phyloP scores from a whole-genome alignment of 192 early-diverging fungal species.

The Glomus cerebriforme region DNA sequence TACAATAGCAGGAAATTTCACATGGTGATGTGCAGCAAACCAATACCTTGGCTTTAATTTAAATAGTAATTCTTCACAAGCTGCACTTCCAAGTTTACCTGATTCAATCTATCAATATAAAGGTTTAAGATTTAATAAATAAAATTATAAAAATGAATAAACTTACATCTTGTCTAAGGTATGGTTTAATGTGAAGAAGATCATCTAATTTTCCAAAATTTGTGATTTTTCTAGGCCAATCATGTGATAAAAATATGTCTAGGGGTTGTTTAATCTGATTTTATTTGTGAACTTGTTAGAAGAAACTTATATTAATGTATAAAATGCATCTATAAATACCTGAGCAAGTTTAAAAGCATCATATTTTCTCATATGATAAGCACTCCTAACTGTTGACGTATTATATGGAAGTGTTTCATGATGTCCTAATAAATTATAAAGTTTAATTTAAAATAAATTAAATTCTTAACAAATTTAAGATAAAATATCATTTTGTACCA shows the following conservation, averaged over 20 bases:
- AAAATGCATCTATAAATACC: slow-evolving; percentile 35
- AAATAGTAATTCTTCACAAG: slow-evolving; percentile 72
- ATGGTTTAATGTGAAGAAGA: slow-evolving; percentile 72
- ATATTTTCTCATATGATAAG: slow-evolving; percentile 88
- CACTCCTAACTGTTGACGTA: slow-evolving; percentile 59
- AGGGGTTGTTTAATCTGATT: slow-evolving; percentile 68
- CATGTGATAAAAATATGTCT: slow-evolving; percentile 93
- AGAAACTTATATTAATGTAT: neutral
- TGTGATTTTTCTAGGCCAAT: slow-evolving; percentile 92
- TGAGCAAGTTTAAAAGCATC: slow-evolving; percentile 79
- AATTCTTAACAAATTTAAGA: no score
- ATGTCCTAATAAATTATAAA: slow-evolving; percentile 50
- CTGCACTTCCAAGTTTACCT: slow-evolving; percentile 76
- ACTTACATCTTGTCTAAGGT: slow-evolving; percentile 72
- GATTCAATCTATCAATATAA: slow-evolving; percentile 53
- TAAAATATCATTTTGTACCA: slow-evolving; percentile 35
- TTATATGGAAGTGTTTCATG: slow-evolving; percentile 81
- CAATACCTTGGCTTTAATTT: slow-evolving; percentile 82
- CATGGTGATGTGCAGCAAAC: slow-evolving; percentile 97
- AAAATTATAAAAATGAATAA: no score
- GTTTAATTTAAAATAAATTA: neutral
- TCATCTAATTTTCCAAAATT: slow-evolving; percentile 66
- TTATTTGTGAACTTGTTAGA: neutral
- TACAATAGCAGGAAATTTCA: slow-evolving; percentile 79
- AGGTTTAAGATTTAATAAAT: neutral